phyloP scores from a whole-genome alignment of 1,284 basidiomycete species.

The Irpex sp. region DNA sequence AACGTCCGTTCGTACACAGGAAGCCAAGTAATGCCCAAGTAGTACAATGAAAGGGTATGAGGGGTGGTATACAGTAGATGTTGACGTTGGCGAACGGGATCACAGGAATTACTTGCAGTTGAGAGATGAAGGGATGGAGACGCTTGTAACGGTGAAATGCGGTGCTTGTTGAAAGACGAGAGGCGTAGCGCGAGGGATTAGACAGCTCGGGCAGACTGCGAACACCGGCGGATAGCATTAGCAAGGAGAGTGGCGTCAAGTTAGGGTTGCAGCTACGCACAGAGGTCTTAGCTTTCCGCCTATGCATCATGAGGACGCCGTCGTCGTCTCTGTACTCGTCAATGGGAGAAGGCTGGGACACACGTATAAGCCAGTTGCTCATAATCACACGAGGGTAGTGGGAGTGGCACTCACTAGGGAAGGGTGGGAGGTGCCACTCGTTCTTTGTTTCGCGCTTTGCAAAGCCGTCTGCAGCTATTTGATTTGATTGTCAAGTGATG shows the following conservation, averaged over 20 bases:
- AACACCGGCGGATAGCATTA: background rate
- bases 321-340: constrained; percentile 9
- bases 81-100: background rate
- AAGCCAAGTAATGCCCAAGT: background rate
- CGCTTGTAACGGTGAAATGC: background rate
- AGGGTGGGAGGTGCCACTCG: constrained; percentile 12
- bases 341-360: constrained; percentile 7
- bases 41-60: background rate
- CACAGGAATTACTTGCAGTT: background rate
- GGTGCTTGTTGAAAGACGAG: background rate
- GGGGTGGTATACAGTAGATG: background rate
- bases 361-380: background rate
- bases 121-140: background rate
- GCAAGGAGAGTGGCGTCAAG: background rate
- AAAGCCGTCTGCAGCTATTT: constrained; percentile 23
- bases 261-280: constrained; percentile 3
- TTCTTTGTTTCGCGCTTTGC: constrained; percentile 21
- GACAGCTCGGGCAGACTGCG: background rate
- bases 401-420: constrained; percentile 10
- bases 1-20: background rate
- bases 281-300: constrained; percentile 9
- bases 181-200: background rate
- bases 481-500: constrained; percentile 5
- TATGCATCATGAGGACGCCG: constrained; percentile 11
- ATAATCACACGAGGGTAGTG: background rate